Conservation (phyloP, 176 grass and related monocot genomes). For the Hsuehochloa calcarea region DNA sequence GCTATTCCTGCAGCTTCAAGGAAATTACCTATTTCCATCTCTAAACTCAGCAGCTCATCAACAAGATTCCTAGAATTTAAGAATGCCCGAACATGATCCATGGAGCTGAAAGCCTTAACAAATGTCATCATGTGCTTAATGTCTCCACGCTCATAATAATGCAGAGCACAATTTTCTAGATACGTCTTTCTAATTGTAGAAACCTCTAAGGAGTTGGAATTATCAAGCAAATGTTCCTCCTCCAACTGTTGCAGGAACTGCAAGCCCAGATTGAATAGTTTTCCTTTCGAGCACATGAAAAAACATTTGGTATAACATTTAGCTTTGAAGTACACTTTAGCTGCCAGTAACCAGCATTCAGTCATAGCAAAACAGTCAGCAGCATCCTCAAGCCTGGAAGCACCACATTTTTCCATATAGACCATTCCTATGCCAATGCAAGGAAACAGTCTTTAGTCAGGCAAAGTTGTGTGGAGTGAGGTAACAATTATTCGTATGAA, state of each 20-base stretch:
- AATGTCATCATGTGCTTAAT: slow-evolving; percentile 61
- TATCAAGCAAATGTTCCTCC: slow-evolving; percentile 29
- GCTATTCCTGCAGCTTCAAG: slow-evolving; percentile 60
- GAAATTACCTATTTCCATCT: slow-evolving; percentile 74
- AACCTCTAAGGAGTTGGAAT: slow-evolving; percentile 15
- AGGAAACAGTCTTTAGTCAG: slow-evolving; percentile 11
- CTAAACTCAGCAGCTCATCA: slow-evolving; percentile 63
- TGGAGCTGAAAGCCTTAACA: slow-evolving; percentile 57
- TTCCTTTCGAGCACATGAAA: slow-evolving; percentile 53
- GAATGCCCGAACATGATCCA: slow-evolving; percentile 49
- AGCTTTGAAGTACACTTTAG: slow-evolving; percentile 61
- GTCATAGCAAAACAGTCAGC: slow-evolving; percentile 57
- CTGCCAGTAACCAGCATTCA: slow-evolving; percentile 57
- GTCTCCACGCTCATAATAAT: slow-evolving; percentile 45
- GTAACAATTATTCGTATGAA: neutral
- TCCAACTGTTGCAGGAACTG: slow-evolving; percentile 50
- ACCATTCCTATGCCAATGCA: slow-evolving; percentile 45
- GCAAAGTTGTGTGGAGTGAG: neutral
- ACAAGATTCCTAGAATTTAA: slow-evolving; percentile 47
- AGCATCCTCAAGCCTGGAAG: slow-evolving; percentile 63
- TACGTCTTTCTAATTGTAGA: slow-evolving; percentile 38
- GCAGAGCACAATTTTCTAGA: slow-evolving; percentile 50
- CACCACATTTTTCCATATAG: slow-evolving; percentile 73
- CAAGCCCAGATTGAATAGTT: slow-evolving; percentile 51
- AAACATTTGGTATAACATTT: slow-evolving; percentile 65